Base-by-base conservation (phyloP, 306 rosid species). In the Canavalia ensiformis region DNA sequence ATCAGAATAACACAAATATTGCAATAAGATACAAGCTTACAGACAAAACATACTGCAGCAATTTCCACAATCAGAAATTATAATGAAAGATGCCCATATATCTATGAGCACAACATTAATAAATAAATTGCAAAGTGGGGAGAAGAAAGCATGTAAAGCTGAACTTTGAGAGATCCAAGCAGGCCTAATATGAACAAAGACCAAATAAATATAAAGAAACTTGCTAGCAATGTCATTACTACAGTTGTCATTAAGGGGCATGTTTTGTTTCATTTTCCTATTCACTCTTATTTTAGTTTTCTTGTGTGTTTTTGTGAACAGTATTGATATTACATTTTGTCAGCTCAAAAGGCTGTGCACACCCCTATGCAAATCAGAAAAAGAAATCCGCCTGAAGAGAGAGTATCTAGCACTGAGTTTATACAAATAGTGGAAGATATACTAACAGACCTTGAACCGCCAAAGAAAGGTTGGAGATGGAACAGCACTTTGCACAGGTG, bases 381-480 rank as follows among this genome's bases (percentile, higher is more conserved):
- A n/a, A 60, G 3, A 80, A 49, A 71, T 2, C 25, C 63, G 65
- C 77, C 51, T 4, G 3, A 70, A 63, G 28, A 54, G 46, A 64
- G 55, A 18, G 57, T 54, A 29, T 72, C 9, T 12, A n/a, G 8
- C 8, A 56, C 54, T 9, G 6, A 79, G 39, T 65, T 49, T 74
- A 69, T 55, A 67, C 59, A 41, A 49, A 68, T n/a, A 28, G 59
- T 69, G 18, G 42, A 75, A 51, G 70, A 58, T 60, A 65, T 35
- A 54, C 35, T 11, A 68, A 74, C 77, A 75, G 59, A 93, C 99
- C 99, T 96, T 93, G 89, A 92, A 92, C 85, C 98, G 86, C 98
- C 97, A 93, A 34, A 96, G 86, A 64, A 92, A 90, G 77, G 86
- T 81, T 68, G 99, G 94, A 75, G 98, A 96, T 6, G 99, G 99